Evolutionary conservation across 176 grass and related monocot genomes (phyloP).

Genomic region (Puya raimondii): DNA sequence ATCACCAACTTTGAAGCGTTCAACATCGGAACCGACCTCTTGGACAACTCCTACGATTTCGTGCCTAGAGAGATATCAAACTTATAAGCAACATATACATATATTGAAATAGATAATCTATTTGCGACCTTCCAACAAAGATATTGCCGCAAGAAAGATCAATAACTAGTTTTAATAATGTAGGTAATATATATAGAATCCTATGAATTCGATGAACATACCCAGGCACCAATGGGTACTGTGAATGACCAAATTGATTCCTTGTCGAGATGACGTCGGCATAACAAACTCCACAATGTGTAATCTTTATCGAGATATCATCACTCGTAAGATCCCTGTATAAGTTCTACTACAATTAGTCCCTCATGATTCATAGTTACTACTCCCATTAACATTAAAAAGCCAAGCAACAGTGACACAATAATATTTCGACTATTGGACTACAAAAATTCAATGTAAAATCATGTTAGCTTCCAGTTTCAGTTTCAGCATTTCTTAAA

Average conservation of each 20-base stretch:
- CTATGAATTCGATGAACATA: constrained; percentile 15
- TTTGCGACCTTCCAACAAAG: background rate
- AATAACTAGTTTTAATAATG: too few species aligned
- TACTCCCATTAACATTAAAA: background rate
- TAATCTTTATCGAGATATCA: constrained; percentile 65
- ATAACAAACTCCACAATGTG: constrained; percentile 64
- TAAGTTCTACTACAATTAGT: background rate
- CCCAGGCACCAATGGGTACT: constrained; percentile 66
- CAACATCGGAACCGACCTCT: constrained; percentile 51
- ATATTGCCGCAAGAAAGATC: background rate
- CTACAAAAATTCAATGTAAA: too few species aligned
- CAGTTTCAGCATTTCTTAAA: too few species aligned
- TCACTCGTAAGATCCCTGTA: constrained; percentile 25
- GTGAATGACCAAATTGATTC: constrained; percentile 34
- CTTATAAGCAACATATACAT: constrained; percentile 4
- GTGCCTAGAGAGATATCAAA: constrained; percentile 35
- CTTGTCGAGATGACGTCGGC: constrained; percentile 54
- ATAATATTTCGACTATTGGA: too few species aligned
- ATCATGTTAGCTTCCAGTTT: too few species aligned
- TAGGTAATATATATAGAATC: background rate
- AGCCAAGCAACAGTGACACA: background rate
- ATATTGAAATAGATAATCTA: background rate
- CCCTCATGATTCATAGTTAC: background rate
- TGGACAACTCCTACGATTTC: constrained; percentile 70
- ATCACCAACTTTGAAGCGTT: constrained; percentile 51